These are phyloP conservation scores for Gloeopeniophorella convolvens DNA, from an alignment of 768 basidiomycete genomes.

Conservation along the genomic window DNA sequence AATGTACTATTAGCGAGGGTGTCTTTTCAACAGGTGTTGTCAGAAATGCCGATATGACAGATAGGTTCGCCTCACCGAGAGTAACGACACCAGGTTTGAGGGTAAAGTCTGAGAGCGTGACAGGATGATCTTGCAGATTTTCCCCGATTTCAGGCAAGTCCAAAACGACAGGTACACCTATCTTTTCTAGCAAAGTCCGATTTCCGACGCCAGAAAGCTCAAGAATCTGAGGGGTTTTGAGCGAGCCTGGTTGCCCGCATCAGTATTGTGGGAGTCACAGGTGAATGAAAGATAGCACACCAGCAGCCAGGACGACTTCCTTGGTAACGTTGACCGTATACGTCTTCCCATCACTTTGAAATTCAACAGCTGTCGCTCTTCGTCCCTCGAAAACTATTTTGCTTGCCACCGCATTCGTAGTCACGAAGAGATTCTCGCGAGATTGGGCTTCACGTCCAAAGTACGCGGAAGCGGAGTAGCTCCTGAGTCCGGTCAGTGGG, in stretches of 20 bases:
- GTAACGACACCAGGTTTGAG: constrained; percentile 12
- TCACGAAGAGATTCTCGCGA: constrained; percentile 11
- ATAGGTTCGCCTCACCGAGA: constrained; percentile 11
- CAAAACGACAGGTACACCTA: constrained; percentile 16
- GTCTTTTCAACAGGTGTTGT: not conserved
- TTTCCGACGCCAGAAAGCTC: constrained; percentile 19
- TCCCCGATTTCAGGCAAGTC: constrained; percentile 20
- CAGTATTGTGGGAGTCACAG: not conserved
- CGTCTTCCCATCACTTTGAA: constrained; percentile 9
- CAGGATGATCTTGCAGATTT: constrained; percentile 20
- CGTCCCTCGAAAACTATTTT: constrained; percentile 11
- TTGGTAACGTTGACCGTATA: constrained; percentile 11
- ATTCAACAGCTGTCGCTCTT: constrained; percentile 14
- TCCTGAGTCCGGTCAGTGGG: constrained; percentile 10
- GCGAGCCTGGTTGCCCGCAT: constrained; percentile 12
- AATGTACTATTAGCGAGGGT: constrained; percentile 15
- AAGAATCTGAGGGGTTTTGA: constrained; percentile 20
- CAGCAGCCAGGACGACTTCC: constrained; percentile 15
- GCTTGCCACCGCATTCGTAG: constrained; percentile 13
- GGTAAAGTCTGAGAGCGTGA: constrained; percentile 18
- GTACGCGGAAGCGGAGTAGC: constrained; percentile 16
- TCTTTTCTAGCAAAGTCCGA: constrained; percentile 10
- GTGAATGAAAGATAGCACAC: not conserved
- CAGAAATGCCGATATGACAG: not conserved
- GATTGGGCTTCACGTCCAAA: constrained; percentile 5